Evolutionary conservation across 305 asterid genomes (phyloP).

Genomic region (Solanum chacoense): DNA sequence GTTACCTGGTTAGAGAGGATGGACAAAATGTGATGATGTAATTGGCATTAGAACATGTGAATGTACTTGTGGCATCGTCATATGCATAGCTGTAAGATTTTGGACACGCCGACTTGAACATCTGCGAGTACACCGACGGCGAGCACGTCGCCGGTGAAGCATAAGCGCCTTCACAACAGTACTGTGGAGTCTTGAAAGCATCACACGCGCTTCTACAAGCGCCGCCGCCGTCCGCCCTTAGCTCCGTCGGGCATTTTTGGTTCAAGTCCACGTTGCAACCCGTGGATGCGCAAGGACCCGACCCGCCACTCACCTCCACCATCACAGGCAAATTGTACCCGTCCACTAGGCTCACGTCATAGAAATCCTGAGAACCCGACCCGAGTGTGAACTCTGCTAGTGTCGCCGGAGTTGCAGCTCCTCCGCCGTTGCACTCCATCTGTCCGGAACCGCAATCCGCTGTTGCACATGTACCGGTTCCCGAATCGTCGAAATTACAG

Average conservation of each 20-base stretch:
- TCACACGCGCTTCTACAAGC: slow-evolving; percentile 72
- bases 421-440: slow-evolving; percentile 38
- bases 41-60: slow-evolving; percentile 49
- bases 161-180: slow-evolving; percentile 54
- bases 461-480: slow-evolving; percentile 40
- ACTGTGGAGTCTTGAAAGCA: slow-evolving; percentile 43
- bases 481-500: slow-evolving; percentile 45
- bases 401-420: slow-evolving; percentile 48
- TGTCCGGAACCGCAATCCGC: slow-evolving; percentile 52
- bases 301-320: slow-evolving; percentile 44
- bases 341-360: slow-evolving; percentile 79
- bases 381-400: slow-evolving; percentile 65
- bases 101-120: slow-evolving; percentile 72
- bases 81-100: slow-evolving; percentile 70
- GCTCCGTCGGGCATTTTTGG: slow-evolving; percentile 44
- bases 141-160: slow-evolving; percentile 37
- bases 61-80: slow-evolving; percentile 54
- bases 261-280: slow-evolving; percentile 58
- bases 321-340: slow-evolving; percentile 66
- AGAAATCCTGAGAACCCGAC: slow-evolving; percentile 50
- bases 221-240: slow-evolving; percentile 31
- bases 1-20: slow-evolving; percentile 16
- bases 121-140: slow-evolving; percentile 50
- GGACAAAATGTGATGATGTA: slow-evolving; percentile 63
- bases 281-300: slow-evolving; percentile 49